Base-by-base conservation (phyloP, 352 stramenopile species). In the Phytophthora pisi region DNA sequence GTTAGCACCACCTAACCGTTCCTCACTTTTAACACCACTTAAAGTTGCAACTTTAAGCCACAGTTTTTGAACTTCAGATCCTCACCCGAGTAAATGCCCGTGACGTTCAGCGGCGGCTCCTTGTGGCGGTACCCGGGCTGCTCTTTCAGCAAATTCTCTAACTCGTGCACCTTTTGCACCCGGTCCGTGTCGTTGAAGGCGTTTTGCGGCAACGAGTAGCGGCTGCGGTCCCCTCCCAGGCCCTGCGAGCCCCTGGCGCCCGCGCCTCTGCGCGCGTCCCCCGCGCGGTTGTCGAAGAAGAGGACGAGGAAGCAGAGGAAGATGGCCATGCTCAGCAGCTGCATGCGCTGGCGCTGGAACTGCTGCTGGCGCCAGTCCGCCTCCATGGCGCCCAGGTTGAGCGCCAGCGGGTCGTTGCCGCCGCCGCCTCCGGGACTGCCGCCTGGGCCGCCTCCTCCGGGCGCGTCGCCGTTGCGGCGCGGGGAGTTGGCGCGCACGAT, bases 301-400 rank as follows among this genome's bases (percentile, higher is more conserved):
- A 95, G 72, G 51, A 95, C 83, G 73, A 95, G 87, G 65, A 95
- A 95, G 72, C 87, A 95, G 24, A 95, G 74, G 51, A 95, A 95
- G 51, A 95, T 95, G 38, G 87, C 86, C 82, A 92, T 95, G 56
- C 84, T 93, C 6, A 95, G 80, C 38, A 95, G 80, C 78, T 95
- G 87, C 83, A 95, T 92, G 56, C 87, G 87, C 75, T 92, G 84
- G n/a, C 87, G 79, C 70, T 95, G 87, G 74, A 95, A 92, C 72
- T 93, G 85, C 77, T 93, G 85, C 76, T 93, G 83, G 16, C 85
- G 74, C 83, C 83, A 93, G 57, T 93, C 85, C 26, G 78, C 84
- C 70, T 93, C 85, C 77, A 93, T 90, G 13, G 75, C 72, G 5
- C 78, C 79, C 36, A 89, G 73, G 58, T 87, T 91, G 13, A 91